These are phyloP conservation scores for Kodamaea kaohsiungensis DNA, from an alignment of 805 yeast species.

Conservation along the genomic window DNA sequence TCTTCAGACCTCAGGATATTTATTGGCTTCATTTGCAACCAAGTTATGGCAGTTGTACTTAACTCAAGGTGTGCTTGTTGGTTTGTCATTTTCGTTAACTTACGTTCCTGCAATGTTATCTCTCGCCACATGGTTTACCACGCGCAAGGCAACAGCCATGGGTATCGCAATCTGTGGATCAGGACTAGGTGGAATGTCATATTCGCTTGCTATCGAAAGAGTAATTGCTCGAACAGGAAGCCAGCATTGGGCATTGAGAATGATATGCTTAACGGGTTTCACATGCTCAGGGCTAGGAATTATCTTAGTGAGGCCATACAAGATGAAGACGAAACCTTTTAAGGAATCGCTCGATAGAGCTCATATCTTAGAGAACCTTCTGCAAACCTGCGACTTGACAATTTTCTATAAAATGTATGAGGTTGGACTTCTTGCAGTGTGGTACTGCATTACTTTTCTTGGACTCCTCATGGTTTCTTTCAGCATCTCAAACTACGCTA, in stretches of 20 bases:
- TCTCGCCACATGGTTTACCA: slow-evolving; percentile 53
- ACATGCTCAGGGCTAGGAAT: slow-evolving; percentile 37
- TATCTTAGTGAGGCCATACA: slow-evolving; percentile 47
- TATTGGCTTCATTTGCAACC: slow-evolving; percentile 53
- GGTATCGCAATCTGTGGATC: slow-evolving; percentile 52
- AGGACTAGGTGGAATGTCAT: slow-evolving; percentile 52
- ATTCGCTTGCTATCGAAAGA: slow-evolving; percentile 43
- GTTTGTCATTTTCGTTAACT: slow-evolving; percentile 46
- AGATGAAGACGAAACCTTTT: slow-evolving; percentile 27
- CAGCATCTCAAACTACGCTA: slow-evolving; percentile 40
- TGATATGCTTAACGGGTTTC: slow-evolving; percentile 36
- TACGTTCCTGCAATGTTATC: slow-evolving; percentile 46
- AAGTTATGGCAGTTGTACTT: slow-evolving; percentile 53
- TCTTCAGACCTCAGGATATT: slow-evolving; percentile 44
- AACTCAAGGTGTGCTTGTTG: slow-evolving; percentile 53
- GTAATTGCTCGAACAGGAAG: slow-evolving; percentile 43
- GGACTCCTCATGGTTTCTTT: slow-evolving; percentile 38
- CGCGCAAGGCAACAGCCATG: slow-evolving; percentile 45
- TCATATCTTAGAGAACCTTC: slow-evolving; percentile 12
- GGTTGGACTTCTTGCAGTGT: slow-evolving; percentile 24
- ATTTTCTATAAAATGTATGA: slow-evolving; percentile 26
- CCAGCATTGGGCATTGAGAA: slow-evolving; percentile 46
- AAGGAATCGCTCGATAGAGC: slow-evolving; percentile 22
- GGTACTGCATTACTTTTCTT: slow-evolving; percentile 40
- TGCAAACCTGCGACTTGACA: slow-evolving; percentile 30